Evolutionary conservation across 116 monocot species (phyloP), one percentile per base, ranked within the genome.

Genomic region (Papilionanthe hybrid): DNA sequence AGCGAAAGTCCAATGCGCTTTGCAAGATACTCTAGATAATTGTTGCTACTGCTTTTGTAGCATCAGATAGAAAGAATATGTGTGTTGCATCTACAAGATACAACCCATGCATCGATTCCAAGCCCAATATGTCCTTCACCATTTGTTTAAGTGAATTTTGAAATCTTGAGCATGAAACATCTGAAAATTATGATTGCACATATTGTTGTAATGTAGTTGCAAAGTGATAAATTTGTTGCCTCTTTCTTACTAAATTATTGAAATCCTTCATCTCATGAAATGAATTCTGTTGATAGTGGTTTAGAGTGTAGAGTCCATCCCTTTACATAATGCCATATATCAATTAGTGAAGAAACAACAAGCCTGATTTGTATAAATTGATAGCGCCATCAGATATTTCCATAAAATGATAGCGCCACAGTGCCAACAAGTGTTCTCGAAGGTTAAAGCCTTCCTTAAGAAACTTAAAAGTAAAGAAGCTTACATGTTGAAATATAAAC

Each of bases 391-490:
- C 99, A 55, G 90, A 90, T 65, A 87, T 74, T 83, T 95, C 95
- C 92, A 99, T 99, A 69, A 99, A 95, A 88, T 99, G 88, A 71
- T 99, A 99, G 7, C 92, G 93, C 75, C 92, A 85, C 71, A 99
- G 83, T 13, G 95, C 92, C 78, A 91, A 76, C 43, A 99, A 81
- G 86, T 99, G 93, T 75, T 84, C 89, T 75, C 75, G 89, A 37
- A 99, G 86, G 84, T 82, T 85, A 91, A 95, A 99, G 81, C 99
- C 92, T 72, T 99, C 93, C 60, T 93, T 87, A n/a, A 99, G 86
- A 83, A 99, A 91, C 84, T 89, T 90, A 20, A 95, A 87, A 55
- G 95, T 90, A 76, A 99, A 95, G 58, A 72, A 87, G 84, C 99
- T 99, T 23, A 98, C 74, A 79, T 98, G n/a, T n/a, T n/a, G n/a